phyloP scores from a whole-genome alignment of 2,329 filamentous ascomycete species.

The Calonectria crousiana region DNA sequence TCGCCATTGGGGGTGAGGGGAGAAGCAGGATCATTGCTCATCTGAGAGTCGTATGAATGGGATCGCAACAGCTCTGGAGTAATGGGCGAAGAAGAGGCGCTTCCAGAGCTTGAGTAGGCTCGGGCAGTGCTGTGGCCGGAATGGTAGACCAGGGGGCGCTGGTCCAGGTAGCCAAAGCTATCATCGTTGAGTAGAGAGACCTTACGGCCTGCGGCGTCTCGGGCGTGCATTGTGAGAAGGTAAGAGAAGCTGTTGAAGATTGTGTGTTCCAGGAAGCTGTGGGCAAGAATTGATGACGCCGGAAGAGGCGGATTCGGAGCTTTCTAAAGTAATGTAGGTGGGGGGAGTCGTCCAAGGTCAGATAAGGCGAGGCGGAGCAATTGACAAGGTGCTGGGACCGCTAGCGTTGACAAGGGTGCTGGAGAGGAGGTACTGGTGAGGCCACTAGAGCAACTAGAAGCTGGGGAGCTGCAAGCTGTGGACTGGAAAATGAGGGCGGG shows the following conservation, averaged over 20 bases:
- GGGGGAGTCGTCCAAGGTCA: slow-evolving; percentile 3
- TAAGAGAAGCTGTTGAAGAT: slow-evolving; percentile 3
- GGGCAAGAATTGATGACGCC: slow-evolving; percentile 16
- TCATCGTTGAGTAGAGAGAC: slow-evolving; percentile 73
- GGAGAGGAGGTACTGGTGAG: slow-evolving; percentile 14
- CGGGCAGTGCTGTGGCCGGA: slow-evolving; percentile 49
- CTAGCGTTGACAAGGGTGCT: slow-evolving; percentile 17
- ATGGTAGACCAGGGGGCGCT: slow-evolving; percentile 48
- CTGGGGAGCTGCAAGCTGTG: slow-evolving; percentile 13
- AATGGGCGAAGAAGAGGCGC: slow-evolving; percentile 60
- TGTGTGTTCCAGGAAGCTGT: neutral
- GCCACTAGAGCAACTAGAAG: slow-evolving; percentile 18
- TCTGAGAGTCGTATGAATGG: slow-evolving; percentile 72
- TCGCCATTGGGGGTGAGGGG: slow-evolving; percentile 67
- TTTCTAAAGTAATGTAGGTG: slow-evolving; percentile 11
- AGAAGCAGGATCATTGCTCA: slow-evolving; percentile 65
- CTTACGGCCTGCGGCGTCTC: slow-evolving; percentile 68
- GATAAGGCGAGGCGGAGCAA: slow-evolving; percentile 20
- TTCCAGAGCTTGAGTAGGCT: slow-evolving; percentile 53
- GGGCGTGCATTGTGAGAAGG: slow-evolving; percentile 61
- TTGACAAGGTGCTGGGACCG: slow-evolving; percentile 13
- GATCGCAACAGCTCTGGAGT: slow-evolving; percentile 71
- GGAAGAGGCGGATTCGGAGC: slow-evolving; percentile 18
- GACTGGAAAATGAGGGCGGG: slow-evolving; percentile 21
- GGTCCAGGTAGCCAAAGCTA: slow-evolving; percentile 30